Evolutionary conservation across 257 asterid species (phyloP), one percentile per base, ranked within the genome.

Genomic region (Solanum ahanhuiri): DNA sequence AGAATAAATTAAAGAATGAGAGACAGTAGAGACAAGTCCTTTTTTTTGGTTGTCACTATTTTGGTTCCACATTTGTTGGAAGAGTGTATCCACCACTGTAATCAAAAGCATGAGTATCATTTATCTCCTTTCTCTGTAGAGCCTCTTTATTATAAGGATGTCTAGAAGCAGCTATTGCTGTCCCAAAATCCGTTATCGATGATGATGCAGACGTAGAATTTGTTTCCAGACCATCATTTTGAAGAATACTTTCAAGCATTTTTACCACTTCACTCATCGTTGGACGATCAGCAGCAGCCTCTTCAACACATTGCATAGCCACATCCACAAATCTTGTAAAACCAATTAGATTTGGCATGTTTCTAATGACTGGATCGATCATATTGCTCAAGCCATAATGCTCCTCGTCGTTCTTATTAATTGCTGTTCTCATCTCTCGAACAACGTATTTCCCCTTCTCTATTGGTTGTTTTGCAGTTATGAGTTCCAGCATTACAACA

Each of bases 291-390:
- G 95, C 91, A 9, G 96, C 98, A 2, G 94, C 90, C 90, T 96
- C 98, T 83, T 96, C 99, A 1, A 94, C 98, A 63, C 98, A 96
- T 87, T 93, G 99, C 89, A 96, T 85, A 1, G 98, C 99, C 88
- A 96, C 41, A 66, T 95, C 98, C 7, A 94, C 60, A 69, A 93
- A 96, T 90, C 91, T 92, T 8, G 88, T 89, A 22, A 96, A 92
- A 9, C 98, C 99, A 2, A 91, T 64, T 17, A 94, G 94, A 67
- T 85, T 86, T 4, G 91, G 77, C 15, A 87, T 25, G 93, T 83
- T 92, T 86, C 90, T 90, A 67, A 96, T 88, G 72, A 87, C 48
- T 7, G 98, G 95, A 90, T 97, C 99, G 87, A 97, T 92, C 85
- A 94, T 87, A 66, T 89, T 90, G 48, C 86, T 88, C 87, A 94